Evolutionary conservation across 495 filamentous ascomycete species (phyloP).

Genomic region (Tuber brumale): DNA sequence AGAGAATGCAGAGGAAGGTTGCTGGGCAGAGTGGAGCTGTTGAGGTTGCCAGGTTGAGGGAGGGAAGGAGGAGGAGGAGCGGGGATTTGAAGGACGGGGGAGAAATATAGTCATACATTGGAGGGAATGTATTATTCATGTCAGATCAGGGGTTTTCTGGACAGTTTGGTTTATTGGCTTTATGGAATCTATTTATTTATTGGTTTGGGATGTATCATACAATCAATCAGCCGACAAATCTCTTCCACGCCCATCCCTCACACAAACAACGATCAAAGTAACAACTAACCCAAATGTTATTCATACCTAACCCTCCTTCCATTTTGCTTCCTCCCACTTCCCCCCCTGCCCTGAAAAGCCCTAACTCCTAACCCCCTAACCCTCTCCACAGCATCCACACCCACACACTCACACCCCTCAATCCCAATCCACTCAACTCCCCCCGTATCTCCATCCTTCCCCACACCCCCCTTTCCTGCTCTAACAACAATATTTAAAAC

Average conservation of each 20-base stretch:
- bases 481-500: conserved; percentile 25
- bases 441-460: conserved; percentile 15
- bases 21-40: conserved; percentile 80
- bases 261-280: background rate
- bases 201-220: background rate
- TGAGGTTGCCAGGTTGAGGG: conserved; percentile 76
- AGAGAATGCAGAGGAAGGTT: conserved; percentile 91
- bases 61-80: conserved; percentile 59
- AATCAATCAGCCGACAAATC: background rate
- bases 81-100: conserved; percentile 76
- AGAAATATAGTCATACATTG: conserved; percentile 45
- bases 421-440: conserved; percentile 28
- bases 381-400: conserved; percentile 25
- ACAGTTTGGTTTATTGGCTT: background rate
- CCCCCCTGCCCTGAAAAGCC: background rate
- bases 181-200: background rate
- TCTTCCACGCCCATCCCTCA: background rate
- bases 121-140: conserved; percentile 42
- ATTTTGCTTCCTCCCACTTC: background rate
- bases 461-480: conserved; percentile 9
- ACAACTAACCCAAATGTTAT: background rate
- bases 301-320: background rate
- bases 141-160: background rate
- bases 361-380: conserved; percentile 21
- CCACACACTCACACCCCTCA: conserved; percentile 30